Evolutionary conservation across 805 yeast species (phyloP).

Genomic region (Pichia heedii): DNA sequence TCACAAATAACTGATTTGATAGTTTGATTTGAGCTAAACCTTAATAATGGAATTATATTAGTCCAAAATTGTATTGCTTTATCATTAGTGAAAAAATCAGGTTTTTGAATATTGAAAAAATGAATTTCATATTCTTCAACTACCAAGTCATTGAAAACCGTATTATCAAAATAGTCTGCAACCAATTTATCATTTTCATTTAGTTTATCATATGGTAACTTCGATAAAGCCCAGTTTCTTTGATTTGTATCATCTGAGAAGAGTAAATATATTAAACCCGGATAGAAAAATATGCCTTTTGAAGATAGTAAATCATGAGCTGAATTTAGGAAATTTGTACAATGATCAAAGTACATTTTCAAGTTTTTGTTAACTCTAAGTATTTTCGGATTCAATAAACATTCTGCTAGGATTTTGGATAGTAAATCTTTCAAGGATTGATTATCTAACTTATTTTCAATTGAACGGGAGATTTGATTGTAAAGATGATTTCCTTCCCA

Average conservation of each 20-base stretch:
- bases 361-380: conserved; percentile 32
- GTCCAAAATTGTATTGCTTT: conserved; percentile 42
- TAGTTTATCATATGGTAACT: conserved; percentile 19
- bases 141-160: conserved; percentile 29
- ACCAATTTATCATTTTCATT: conserved; percentile 2
- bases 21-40: conserved; percentile 27
- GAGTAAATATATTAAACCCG: conserved; percentile 47
- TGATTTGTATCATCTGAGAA: conserved; percentile 45
- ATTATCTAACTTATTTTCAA: conserved; percentile 16
- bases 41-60: conserved; percentile 29
- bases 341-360: conserved; percentile 29
- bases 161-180: conserved; percentile 1
- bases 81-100: conserved; percentile 35
- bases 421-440: conserved; percentile 14
- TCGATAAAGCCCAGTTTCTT: conserved; percentile 38
- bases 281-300: conserved; percentile 24
- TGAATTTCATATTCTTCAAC: conserved; percentile 50
- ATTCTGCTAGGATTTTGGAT: conserved; percentile 33
- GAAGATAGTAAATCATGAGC: conserved; percentile 8
- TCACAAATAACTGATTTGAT: conserved; percentile 23
- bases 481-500: conserved; percentile 22
- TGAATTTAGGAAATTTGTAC: conserved; percentile 21
- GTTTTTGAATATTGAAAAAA: conserved; percentile 44
- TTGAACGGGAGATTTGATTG: conserved; percentile 11
- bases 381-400: conserved; percentile 44